Evolutionary conservation across 2,329 filamentous ascomycete genomes (phyloP).

Genomic region (Neofusicoccum kwambonambiense): DNA sequence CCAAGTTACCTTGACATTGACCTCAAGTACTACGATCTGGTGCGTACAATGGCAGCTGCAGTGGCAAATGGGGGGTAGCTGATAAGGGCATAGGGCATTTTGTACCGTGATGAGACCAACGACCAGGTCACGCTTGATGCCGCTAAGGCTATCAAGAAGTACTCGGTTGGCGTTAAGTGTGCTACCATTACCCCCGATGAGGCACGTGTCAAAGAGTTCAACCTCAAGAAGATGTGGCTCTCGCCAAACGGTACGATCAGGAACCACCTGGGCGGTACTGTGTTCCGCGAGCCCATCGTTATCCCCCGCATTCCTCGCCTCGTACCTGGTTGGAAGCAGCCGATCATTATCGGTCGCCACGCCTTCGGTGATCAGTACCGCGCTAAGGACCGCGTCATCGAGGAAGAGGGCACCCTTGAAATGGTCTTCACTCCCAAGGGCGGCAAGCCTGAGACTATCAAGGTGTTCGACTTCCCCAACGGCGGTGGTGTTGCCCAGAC

Average conservation of each 20-base stretch:
- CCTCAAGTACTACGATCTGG: slow-evolving; percentile 94
- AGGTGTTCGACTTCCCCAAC: slow-evolving; percentile 86
- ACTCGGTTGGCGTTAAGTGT: slow-evolving; percentile 98
- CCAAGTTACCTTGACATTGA: slow-evolving; percentile 84
- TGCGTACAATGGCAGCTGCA: slow-evolving; percentile 28
- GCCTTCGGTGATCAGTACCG: slow-evolving; percentile 99
- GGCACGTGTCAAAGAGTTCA: slow-evolving; percentile 93
- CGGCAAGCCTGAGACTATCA: slow-evolving; percentile 77
- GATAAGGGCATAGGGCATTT: slow-evolving; percentile 60
- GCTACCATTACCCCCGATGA: slow-evolving; percentile 99
- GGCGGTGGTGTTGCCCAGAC: slow-evolving; percentile 88
- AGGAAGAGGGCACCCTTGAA: slow-evolving; percentile 81
- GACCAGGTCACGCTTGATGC: slow-evolving; percentile 95
- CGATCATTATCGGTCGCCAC: slow-evolving; percentile 98
- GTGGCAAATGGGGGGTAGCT: slow-evolving; percentile 12
- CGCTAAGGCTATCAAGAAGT: slow-evolving; percentile 98
- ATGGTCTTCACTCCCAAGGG: slow-evolving; percentile 90
- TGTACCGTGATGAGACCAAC: slow-evolving; percentile 93
- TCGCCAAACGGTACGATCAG: slow-evolving; percentile 89
- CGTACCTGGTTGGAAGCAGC: slow-evolving; percentile 96
- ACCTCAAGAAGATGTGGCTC: slow-evolving; percentile 99
- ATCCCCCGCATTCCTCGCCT: slow-evolving; percentile 90
- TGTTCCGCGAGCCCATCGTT: slow-evolving; percentile 98
- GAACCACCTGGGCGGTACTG: slow-evolving; percentile 80
- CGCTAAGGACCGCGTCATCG: slow-evolving; percentile 85